phyloP scores from a whole-genome alignment of 768 basidiomycete species.

The Dioszegia hungarica region DNA sequence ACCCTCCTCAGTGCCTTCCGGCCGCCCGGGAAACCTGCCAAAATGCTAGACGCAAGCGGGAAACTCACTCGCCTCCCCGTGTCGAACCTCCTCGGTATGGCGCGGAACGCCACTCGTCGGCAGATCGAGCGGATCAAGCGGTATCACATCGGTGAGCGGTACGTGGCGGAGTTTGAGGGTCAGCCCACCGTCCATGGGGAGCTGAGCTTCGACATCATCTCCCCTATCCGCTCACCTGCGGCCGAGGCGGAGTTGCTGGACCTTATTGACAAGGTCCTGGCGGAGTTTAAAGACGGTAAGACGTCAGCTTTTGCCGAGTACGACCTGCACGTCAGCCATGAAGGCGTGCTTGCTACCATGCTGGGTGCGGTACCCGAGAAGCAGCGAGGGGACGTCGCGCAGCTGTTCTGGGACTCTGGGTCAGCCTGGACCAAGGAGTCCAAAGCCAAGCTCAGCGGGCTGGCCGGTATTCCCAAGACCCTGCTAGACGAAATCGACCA shows the following conservation, averaged over 20 bases:
- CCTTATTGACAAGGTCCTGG: slow-evolving; percentile 43
- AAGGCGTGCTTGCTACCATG: slow-evolving; percentile 29
- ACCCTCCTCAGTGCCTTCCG: slow-evolving; percentile 57
- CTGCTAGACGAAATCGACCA: slow-evolving; percentile 43
- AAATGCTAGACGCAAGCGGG: slow-evolving; percentile 63
- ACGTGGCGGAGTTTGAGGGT: slow-evolving; percentile 34
- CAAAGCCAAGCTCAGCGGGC: slow-evolving; percentile 5
- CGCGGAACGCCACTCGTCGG: slow-evolving; percentile 33
- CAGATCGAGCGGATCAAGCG: slow-evolving; percentile 46
- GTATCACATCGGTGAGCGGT: slow-evolving; percentile 41
- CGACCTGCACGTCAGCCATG: slow-evolving; percentile 45
- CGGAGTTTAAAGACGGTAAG: slow-evolving; percentile 39
- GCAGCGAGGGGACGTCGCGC: slow-evolving; percentile 16
- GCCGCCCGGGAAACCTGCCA: slow-evolving; percentile 61
- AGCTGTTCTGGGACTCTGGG: slow-evolving; percentile 23
- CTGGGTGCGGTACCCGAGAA: slow-evolving; percentile 26
- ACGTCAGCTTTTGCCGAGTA: slow-evolving; percentile 30
- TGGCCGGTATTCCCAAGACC: slow-evolving; percentile 26
- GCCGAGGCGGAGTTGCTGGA: slow-evolving; percentile 45
- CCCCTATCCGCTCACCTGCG: slow-evolving; percentile 38
- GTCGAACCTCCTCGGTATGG: slow-evolving; percentile 40
- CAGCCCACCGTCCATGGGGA: slow-evolving; percentile 40
- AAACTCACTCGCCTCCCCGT: slow-evolving; percentile 39
- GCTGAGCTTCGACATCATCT: slow-evolving; percentile 44
- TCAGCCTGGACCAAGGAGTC: slow-evolving; percentile 1